These are phyloP conservation scores for Pisolithus tinctorius DNA, from an alignment of 768 basidiomycete species.

Conservation along the genomic window DNA sequence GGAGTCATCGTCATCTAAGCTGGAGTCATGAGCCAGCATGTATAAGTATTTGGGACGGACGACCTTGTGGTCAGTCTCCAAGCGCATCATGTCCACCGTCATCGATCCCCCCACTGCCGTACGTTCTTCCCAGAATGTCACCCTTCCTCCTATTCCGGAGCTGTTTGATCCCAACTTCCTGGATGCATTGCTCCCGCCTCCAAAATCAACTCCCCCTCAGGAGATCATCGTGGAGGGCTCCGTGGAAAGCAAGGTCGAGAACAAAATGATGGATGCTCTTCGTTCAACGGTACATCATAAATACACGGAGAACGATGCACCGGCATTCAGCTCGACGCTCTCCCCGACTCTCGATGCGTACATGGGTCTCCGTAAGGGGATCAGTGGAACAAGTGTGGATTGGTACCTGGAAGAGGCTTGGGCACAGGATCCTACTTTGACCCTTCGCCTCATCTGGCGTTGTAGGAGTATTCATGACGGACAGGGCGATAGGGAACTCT, in stretches of 20 bases:
- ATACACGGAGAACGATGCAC: slow-evolving; percentile 44
- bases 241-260: slow-evolving; percentile 9
- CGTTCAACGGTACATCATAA: slow-evolving; percentile 35
- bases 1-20: too few species aligned
- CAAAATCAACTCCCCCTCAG: neutral
- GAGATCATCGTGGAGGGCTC: neutral
- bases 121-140: slow-evolving; percentile 37
- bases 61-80: too few species aligned
- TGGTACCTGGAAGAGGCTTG: slow-evolving; percentile 43
- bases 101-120: slow-evolving; percentile 6
- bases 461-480: slow-evolving; percentile 66
- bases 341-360: slow-evolving; percentile 55
- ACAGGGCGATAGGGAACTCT: slow-evolving; percentile 50
- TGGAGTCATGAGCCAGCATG: too few species aligned
- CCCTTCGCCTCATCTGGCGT: slow-evolving; percentile 63
- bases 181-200: slow-evolving; percentile 44
- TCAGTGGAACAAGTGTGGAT: slow-evolving; percentile 21
- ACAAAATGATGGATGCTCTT: slow-evolving; percentile 54
- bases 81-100: too few species aligned
- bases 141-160: slow-evolving; percentile 52
- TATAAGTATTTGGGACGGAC: too few species aligned
- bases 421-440: slow-evolving; percentile 50
- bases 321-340: slow-evolving; percentile 44
- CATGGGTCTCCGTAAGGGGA: slow-evolving; percentile 29
- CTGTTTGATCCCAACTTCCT: slow-evolving; percentile 52